Evolutionary conservation across 1,284 basidiomycete species (phyloP).

Genomic region (Cutaneotrichosporon cavernicola): DNA sequence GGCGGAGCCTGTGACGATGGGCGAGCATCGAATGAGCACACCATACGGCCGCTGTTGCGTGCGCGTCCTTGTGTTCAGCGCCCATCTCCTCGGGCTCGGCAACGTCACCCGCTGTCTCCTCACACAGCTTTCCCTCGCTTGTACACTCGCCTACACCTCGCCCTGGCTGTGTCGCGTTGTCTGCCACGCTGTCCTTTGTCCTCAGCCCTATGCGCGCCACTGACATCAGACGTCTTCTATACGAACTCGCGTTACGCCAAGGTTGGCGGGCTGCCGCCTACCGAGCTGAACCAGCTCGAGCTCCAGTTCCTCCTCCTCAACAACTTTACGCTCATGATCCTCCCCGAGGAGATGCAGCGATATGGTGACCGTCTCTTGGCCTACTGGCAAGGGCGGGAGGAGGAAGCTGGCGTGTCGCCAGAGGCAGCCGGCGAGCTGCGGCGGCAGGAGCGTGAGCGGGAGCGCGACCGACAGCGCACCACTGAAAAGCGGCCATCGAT

Average conservation of each 20-base stretch:
- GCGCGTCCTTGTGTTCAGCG: not conserved
- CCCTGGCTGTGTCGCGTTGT: not conserved
- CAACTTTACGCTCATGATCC: slow-evolving; percentile 87
- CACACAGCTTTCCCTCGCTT: too few relatives aligned
- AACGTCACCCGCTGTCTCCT: not conserved
- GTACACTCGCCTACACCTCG: not conserved
- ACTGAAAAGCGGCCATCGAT: slow-evolving; percentile 3
- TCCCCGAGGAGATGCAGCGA: slow-evolving; percentile 85
- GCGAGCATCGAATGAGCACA: not conserved
- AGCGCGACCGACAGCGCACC: slow-evolving; percentile 4
- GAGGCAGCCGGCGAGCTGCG: slow-evolving; percentile 9
- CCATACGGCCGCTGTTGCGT: not conserved
- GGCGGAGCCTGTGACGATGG: not conserved
- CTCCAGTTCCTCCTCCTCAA: slow-evolving; percentile 95
- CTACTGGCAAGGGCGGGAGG: slow-evolving; percentile 53
- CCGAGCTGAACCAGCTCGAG: slow-evolving; percentile 94
- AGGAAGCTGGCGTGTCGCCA: slow-evolving; percentile 17
- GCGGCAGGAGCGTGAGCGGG: slow-evolving; percentile 16
- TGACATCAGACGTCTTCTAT: slow-evolving; percentile 80
- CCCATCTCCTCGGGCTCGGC: not conserved
- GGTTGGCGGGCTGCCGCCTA: slow-evolving; percentile 90
- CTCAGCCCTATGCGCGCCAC: not conserved
- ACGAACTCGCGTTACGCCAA: slow-evolving; percentile 99
- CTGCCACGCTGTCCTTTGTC: not conserved
- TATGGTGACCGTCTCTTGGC: slow-evolving; percentile 82